Percentiles rank a stretch among this genome's conserved stretches.
phyloP scores from a whole-genome alignment of 768 basidiomycete species.

The Tylopilus sp. region DNA sequence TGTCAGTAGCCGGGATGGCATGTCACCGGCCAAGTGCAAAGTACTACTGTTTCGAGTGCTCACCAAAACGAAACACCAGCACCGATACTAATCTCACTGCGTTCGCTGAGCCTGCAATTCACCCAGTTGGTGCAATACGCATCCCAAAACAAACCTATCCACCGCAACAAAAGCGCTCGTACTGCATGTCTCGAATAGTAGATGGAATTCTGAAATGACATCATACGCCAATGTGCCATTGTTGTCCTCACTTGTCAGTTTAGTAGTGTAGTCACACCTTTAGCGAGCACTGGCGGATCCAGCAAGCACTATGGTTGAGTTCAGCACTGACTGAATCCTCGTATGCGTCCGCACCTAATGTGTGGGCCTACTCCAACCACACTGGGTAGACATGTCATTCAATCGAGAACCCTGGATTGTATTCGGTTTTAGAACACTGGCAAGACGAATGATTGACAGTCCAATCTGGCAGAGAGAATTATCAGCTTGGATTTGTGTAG shows the following conservation, averaged over 20 bases:
- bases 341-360: too few relatives aligned
- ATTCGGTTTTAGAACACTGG: too few relatives aligned
- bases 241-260: not conserved
- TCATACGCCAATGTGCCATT: not conserved
- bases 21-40: constrained; percentile 17
- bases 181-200: not conserved
- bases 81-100: not conserved
- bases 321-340: too few relatives aligned
- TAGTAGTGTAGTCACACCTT: not conserved
- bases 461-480: too few relatives aligned
- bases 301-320: too few relatives aligned
- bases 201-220: constrained; percentile 4
- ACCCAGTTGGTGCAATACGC: not conserved
- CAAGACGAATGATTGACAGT: too few relatives aligned
- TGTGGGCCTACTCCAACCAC: too few relatives aligned
- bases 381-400: too few relatives aligned
- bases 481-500: too few relatives aligned
- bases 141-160: constrained; percentile 2
- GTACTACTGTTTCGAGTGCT: not conserved
- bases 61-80: not conserved
- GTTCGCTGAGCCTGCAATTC: not conserved
- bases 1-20: not conserved
- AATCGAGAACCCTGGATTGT: too few relatives aligned
- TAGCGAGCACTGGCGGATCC: too few relatives aligned
- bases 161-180: not conserved